Base-by-base conservation (phyloP, 2,329 filamentous ascomycete genomes). In the Phoma sp. region DNA sequence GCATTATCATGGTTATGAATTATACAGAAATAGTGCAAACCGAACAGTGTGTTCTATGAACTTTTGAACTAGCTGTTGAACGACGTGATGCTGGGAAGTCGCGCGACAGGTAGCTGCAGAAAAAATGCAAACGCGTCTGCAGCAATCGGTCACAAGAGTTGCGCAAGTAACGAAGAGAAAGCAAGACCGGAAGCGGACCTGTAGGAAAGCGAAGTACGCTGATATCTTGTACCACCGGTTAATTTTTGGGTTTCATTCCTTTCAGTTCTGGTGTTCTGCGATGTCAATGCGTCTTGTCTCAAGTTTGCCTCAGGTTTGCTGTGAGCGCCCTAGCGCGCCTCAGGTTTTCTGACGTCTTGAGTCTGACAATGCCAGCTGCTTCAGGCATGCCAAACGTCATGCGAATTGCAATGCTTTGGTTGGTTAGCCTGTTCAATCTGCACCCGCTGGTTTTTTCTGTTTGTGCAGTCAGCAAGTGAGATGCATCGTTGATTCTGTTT, bases 321-420 rank as follows among this genome's bases (percentile, higher is more conserved):
- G 27, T 29, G 7, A 27, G 14, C 10, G 14, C 27, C 40, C n/a
- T 43, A 57, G 40, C 40, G 40, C 27, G 37, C 54, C 46, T 54
- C 54, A 57, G 54, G 50, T 48, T 52, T 46, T 54, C 47, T 23
- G 13, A 38, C 54, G 54, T 57, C 40, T 59, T 44, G 51, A 41
- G 42, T 40, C 27, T 50, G 46, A 23, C 40, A 54, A 55, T 54
- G 54, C 57, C 18, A n/a, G 23, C 25, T 30, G 25, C 27, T 32
- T 30, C 43, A 51, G 29, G 53, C 52, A 48, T 49, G 49, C 25
- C 32, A 32, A 33, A 14, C 41, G 29, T 8, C 45, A 33, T 33
- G 44, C 32, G 32, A 33, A n/a, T 9, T 33, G 13, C 32, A n/a
- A 7, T 13, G 13, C 13, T 13, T n/a, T n/a, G 32, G 13, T 33